A percentile compares a stretch with the other conserved stretches of the same genome.
Evolutionary conservation across 257 asterid species (phyloP).

Genomic region (Solanum okadae): DNA sequence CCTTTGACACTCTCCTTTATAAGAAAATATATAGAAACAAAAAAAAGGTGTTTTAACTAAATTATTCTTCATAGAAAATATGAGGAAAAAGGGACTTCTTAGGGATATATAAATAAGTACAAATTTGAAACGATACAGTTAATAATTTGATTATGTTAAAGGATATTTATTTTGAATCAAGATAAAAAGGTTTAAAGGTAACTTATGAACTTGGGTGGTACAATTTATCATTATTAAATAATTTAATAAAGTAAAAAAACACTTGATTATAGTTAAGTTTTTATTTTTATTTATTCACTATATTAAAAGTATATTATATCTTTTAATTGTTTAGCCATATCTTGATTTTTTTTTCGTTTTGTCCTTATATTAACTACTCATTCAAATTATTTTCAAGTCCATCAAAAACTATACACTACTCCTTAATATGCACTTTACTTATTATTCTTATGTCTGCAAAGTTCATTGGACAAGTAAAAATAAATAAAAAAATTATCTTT

Average conservation of each 20-base stretch:
- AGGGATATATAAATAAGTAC: not conserved
- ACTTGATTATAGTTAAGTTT: not conserved
- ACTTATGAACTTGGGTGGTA: not conserved
- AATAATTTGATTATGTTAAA: not conserved
- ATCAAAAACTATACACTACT: not conserved
- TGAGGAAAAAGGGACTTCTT: not conserved
- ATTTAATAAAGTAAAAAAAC: too few species aligned
- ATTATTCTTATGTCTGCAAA: not conserved
- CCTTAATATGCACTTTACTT: not conserved
- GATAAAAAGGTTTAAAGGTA: not conserved
- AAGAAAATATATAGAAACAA: not conserved
- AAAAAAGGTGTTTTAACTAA: not conserved
- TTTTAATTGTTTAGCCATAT: not conserved
- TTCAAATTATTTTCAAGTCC: too few species aligned
- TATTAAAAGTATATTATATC: too few species aligned
- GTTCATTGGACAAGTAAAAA: not conserved
- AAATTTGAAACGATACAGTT: not conserved
- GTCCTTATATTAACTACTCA: too few species aligned
- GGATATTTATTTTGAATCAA: not conserved
- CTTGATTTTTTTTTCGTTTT: accelerated
- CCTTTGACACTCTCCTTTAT: not conserved
- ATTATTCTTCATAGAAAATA: not conserved
- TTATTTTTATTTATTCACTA: too few species aligned
- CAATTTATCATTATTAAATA: not conserved
- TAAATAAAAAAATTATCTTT: too few species aligned